Base-by-base conservation (phyloP, 2,329 filamentous ascomycete genomes). In the Seiridium cupressi region DNA sequence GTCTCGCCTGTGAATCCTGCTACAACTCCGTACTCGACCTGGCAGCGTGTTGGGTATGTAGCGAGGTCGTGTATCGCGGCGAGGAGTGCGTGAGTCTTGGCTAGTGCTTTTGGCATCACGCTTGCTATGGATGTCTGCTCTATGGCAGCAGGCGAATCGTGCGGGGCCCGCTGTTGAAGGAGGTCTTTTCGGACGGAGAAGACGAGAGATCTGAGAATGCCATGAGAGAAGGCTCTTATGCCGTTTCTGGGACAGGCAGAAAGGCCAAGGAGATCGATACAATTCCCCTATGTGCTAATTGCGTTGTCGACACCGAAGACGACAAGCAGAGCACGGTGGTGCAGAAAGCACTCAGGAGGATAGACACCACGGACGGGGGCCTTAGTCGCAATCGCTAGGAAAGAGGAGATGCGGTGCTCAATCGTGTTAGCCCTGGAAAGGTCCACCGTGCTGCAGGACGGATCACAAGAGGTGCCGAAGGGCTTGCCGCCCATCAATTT, bases 21-120 rank as follows among this genome's bases (percentile, higher is more conserved):
- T 77, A 81, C 69, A 64, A 71, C 6, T 76, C 76, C 1, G 69
- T 86, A 2, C 68, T 85, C 55, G 76, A 84, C 66, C 74, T 86
- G 53, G 81, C 82, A 61, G 80, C 86, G 56, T 86, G 80, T 69
- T 86, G 74, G 84, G 82, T 81, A 34, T 86, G 84, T 63, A 82
- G 83, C 26, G 82, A 85, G 68, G 70, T 83, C 48, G 77, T 86
- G 10, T 77, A 78, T 42, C 79, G 83, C 34, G 81, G 76, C 0
- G 79, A 83, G 32, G 83, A 85, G 60, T 82, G 81, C 62, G 80
- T 86, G 46, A 85, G 82, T 63, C 74, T 86, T n/a, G 83, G 83
- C 0, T 86, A 80, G 83, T 85, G 82, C 65, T 86, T 86, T 67
- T 86, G 83, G 84, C 84, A 86, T 66, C 74, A 76, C 44, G 74